Percentiles rank a stretch among this genome's conserved stretches.
Conservation (phyloP, 257 asterid species). For the Solanum chilense region DNA sequence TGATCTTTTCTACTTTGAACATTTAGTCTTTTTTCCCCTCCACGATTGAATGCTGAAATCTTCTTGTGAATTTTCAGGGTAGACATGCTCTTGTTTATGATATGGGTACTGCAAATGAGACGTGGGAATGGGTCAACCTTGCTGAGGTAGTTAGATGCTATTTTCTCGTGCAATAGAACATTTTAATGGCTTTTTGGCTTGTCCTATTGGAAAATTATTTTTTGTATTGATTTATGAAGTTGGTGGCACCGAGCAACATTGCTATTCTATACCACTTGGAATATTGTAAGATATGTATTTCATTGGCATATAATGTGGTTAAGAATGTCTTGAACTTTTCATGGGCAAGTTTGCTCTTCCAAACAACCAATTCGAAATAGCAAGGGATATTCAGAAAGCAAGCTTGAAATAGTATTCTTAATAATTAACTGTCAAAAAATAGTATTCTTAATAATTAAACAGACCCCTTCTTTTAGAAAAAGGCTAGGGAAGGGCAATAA, state of each 20-base stretch:
- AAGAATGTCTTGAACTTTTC: background rate
- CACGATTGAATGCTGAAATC: background rate
- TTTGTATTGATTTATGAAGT: background rate
- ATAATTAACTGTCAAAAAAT: background rate
- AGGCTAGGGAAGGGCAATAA: background rate
- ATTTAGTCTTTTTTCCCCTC: slow-evolving; percentile 1
- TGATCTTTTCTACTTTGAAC: slow-evolving; percentile 1
- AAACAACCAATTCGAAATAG: background rate
- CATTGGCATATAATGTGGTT: background rate
- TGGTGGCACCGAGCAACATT: background rate
- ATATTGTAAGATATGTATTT: background rate
- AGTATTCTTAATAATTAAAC: background rate
- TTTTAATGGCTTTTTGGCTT: background rate
- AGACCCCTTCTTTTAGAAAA: background rate
- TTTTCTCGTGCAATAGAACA: background rate
- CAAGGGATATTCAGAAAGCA: background rate
- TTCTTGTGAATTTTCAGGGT: slow-evolving; percentile 33
- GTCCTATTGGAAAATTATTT: background rate
- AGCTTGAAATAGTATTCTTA: background rate
- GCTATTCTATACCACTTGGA: background rate
- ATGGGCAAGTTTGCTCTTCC: background rate
- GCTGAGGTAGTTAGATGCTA: slow-evolving; percentile 44
- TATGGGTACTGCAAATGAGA: slow-evolving; percentile 40
- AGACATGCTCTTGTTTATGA: slow-evolving; percentile 62
- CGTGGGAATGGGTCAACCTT: slow-evolving; percentile 78